A percentile compares a stretch with the other conserved stretches of the same genome.
phyloP scores from a whole-genome alignment of 768 basidiomycete genomes.

The Udeniomyces megalosporus region DNA sequence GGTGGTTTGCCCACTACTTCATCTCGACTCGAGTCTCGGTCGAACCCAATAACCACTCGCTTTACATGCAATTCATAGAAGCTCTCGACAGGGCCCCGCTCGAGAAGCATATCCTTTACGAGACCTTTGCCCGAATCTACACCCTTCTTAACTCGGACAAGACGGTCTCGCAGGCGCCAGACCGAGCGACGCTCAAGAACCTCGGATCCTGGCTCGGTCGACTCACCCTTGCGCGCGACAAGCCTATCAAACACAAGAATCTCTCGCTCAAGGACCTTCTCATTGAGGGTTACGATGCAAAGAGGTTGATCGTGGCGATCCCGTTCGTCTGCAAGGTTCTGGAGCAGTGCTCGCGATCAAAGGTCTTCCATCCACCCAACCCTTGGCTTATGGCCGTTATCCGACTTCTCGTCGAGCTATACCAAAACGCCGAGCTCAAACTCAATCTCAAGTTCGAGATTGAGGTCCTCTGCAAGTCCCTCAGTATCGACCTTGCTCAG shows the following conservation, averaged over 20 bases:
- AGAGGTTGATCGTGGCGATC: constrained; percentile 79
- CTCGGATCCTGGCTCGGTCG: constrained; percentile 87
- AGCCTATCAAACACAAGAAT: constrained; percentile 81
- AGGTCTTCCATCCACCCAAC: constrained; percentile 87
- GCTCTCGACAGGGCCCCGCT: constrained; percentile 49
- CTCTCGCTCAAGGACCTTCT: constrained; percentile 95
- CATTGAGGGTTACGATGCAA: constrained; percentile 83
- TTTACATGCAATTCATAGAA: constrained; percentile 88
- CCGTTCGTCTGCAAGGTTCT: constrained; percentile 97
- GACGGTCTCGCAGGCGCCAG: constrained; percentile 66
- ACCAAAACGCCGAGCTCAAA: constrained; percentile 89
- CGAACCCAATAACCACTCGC: constrained; percentile 90
- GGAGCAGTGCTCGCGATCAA: constrained; percentile 74
- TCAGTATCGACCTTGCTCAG: constrained; percentile 69
- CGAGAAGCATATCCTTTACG: constrained; percentile 68
- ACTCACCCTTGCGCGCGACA: constrained; percentile 80
- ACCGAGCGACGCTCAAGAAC: constrained; percentile 78
- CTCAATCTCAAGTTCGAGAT: constrained; percentile 97
- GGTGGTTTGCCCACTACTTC: constrained; percentile 96
- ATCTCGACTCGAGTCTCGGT: constrained; percentile 89
- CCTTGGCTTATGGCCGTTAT: constrained; percentile 97
- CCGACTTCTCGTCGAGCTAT: constrained; percentile 81
- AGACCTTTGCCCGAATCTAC: constrained; percentile 78
- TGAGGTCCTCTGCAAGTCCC: constrained; percentile 81
- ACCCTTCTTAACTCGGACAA: constrained; percentile 78